Percentiles rank a stretch among this genome's conserved stretches.
Conservation (phyloP, 176 grass and related monocot species). For the Aegilops bicornis region DNA sequence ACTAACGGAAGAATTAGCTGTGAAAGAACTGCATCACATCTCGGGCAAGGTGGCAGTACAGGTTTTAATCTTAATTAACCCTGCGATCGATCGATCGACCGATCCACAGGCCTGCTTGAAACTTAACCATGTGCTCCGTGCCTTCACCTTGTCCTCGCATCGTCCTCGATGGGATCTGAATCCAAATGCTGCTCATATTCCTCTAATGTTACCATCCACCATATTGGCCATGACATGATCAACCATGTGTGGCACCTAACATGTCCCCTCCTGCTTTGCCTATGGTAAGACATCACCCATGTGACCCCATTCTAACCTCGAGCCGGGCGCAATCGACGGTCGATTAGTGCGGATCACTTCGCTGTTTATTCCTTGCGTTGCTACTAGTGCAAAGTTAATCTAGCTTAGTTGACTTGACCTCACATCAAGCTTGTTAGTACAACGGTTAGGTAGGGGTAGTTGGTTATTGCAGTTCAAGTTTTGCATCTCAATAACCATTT, state of each 20-base stretch:
- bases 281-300: slow-evolving; percentile 45
- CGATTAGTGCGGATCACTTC: neutral
- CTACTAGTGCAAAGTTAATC: slow-evolving; percentile 15
- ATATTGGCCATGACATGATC: slow-evolving; percentile 49
- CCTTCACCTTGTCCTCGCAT: slow-evolving; percentile 26
- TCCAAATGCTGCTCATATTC: slow-evolving; percentile 54
- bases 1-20: slow-evolving; percentile 69
- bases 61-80: slow-evolving; percentile 27
- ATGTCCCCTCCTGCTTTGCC: slow-evolving; percentile 46
- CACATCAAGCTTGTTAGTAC: slow-evolving; percentile 2
- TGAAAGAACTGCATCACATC: slow-evolving; percentile 66
- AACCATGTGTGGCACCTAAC: slow-evolving; percentile 70
- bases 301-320: slow-evolving; percentile 59
- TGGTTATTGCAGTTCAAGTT: neutral
- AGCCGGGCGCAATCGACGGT: slow-evolving; percentile 5
- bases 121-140: slow-evolving; percentile 54
- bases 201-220: slow-evolving; percentile 44
- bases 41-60: slow-evolving; percentile 33
- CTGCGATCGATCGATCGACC: neutral
- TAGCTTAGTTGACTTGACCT: slow-evolving; percentile 33
- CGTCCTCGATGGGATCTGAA: slow-evolving; percentile 78
- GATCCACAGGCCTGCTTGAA: slow-evolving; percentile 30
- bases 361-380: neutral
- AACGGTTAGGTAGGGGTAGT: neutral
- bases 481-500: neutral